phyloP scores from a whole-genome alignment of 1,139 yeast species.

The Yamadazyma atmosphaerica region DNA sequence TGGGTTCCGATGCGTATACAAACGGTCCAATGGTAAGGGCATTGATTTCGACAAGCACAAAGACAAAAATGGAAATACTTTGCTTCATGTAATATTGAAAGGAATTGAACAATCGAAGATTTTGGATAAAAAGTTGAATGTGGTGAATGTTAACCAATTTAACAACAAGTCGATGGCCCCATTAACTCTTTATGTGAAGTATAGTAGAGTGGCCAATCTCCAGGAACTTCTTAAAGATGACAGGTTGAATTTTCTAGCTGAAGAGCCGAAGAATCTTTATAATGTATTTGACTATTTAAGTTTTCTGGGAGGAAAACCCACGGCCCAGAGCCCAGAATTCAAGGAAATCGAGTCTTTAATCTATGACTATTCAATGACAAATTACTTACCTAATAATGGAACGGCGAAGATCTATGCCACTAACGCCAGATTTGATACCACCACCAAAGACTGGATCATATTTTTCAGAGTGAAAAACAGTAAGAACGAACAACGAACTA shows the following conservation, averaged over 20 bases:
- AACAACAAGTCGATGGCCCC: constrained; percentile 69
- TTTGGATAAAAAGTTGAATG: constrained; percentile 29
- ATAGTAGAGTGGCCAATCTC: constrained; percentile 63
- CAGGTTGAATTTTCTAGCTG: constrained; percentile 43
- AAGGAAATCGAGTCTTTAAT: constrained; percentile 42
- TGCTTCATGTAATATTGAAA: constrained; percentile 66
- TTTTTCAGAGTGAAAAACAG: constrained; percentile 18
- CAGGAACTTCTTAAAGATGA: constrained; percentile 44
- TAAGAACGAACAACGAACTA: constrained; percentile 19
- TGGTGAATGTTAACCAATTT: constrained; percentile 59
- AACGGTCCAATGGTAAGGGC: constrained; percentile 32
- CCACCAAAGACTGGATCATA: constrained; percentile 36
- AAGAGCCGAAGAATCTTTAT: constrained; percentile 45
- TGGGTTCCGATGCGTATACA: constrained; percentile 47
- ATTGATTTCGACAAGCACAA: constrained; percentile 60
- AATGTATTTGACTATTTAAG: constrained; percentile 44
- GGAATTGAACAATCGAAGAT: constrained; percentile 42
- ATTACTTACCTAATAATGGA: constrained; percentile 23
- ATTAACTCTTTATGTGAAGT: constrained; percentile 67
- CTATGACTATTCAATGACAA: constrained; percentile 36
- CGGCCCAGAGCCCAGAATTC: constrained; percentile 29
- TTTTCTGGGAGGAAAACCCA: constrained; percentile 32
- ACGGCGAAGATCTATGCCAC: constrained; percentile 23
- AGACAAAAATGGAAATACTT: constrained; percentile 72
- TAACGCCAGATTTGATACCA: constrained; percentile 37